Base-by-base conservation (phyloP, 495 filamentous ascomycete genomes). In the Cercophora scortea region DNA sequence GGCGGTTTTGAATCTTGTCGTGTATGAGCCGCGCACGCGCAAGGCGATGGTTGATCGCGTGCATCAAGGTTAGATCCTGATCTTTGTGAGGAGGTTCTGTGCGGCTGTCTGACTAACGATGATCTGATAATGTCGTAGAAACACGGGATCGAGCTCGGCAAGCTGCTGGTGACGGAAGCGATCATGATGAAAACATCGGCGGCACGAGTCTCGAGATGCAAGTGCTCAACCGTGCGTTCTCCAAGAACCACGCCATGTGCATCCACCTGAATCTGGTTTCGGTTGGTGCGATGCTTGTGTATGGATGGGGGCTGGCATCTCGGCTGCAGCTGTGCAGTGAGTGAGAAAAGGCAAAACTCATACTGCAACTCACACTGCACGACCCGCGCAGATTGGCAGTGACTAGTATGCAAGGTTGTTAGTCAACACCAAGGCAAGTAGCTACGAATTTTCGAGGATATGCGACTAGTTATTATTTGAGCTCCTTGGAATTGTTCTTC, bases 191-290 rank as follows among this genome's bases (percentile, higher is more conserved):
- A 34, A 32, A n/a, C 43, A 32, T n/a, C n/a, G n/a, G 43, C 11
- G 45, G 59, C 10, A 47, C 48, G 6, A 71, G 51, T 50, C 58
- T 42, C 0, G 74, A 77, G 52, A 62, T 75, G 59, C 53, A 63
- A 33, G 54, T 50, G 17, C 54, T 73, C 0, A 77, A 74, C 54
- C 66, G 67, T n/a, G 53, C 49, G 3, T 82, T 83, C 50, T 64
- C 68, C 7, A 56, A 58, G 6, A 72, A 70, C 44, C 78, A 83
- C 54, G 78, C 78, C 6, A 81, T 79, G 74, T 67, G 64, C 15
- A 81, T 81, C 44, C 78, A 82, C 57, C 49, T 81, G 6, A 82
- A 83, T 59, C 55, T 79, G 12, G 62, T 80, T 32, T 68, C 73
- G 0, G 65, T 81, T 46, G 65, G 70, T 2, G 74, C 74, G 7